Evolutionary conservation across 768 basidiomycete species (phyloP).

Genomic region (Mycena sanguinolenta): DNA sequence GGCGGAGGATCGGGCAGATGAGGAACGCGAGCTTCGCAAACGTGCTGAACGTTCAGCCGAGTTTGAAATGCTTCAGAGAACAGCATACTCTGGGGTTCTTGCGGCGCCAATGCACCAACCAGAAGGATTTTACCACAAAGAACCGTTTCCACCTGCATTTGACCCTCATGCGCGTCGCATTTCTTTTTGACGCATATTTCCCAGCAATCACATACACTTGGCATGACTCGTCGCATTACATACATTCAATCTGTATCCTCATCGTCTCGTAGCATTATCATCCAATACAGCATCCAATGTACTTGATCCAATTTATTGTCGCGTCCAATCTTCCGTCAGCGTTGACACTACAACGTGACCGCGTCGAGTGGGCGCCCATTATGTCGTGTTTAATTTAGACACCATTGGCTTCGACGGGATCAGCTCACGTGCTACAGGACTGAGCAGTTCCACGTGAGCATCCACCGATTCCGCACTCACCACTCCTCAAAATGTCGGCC

Average conservation of each 20-base stretch:
- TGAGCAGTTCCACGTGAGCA: too few species aligned
- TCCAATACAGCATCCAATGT: constrained; percentile 1
- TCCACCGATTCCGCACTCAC: not conserved
- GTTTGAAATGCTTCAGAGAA: constrained; percentile 13
- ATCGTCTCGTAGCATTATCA: constrained; percentile 27
- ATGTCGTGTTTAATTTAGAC: too few species aligned
- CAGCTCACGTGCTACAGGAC: too few species aligned
- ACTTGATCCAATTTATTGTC: not conserved
- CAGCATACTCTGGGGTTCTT: constrained; percentile 12
- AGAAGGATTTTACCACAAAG: not conserved
- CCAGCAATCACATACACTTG: constrained; percentile 21
- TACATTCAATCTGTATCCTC: constrained; percentile 31
- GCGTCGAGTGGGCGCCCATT: too few species aligned
- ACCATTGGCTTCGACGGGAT: too few species aligned
- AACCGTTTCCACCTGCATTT: constrained; percentile 26
- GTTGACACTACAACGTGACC: too few species aligned
- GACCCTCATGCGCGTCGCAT: constrained; percentile 28
- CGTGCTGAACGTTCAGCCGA: constrained; percentile 31
- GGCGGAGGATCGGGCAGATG: constrained; percentile 71
- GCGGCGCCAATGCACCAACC: constrained; percentile 5
- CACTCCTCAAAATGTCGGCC: constrained; percentile 53
- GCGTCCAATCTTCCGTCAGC: too few species aligned
- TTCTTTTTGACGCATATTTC: constrained; percentile 29
- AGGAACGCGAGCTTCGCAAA: constrained; percentile 40
- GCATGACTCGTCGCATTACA: constrained; percentile 31